Base-by-base conservation (phyloP, 108 stramenopile species). In the Fragilaria crotonensis region DNA sequence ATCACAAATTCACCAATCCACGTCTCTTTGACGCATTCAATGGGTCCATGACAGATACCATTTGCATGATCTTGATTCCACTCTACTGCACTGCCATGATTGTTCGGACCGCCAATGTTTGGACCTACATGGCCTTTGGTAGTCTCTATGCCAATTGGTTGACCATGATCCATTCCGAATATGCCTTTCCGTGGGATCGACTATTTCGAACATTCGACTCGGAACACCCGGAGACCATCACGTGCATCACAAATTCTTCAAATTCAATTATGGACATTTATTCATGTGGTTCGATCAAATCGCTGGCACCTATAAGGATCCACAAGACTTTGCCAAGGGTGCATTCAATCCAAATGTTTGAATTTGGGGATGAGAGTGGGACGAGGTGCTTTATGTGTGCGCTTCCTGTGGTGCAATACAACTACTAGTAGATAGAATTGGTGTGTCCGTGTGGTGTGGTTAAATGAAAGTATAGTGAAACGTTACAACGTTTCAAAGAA, bases 41-140 rank as follows among this genome's bases (percentile, higher is more conserved):
- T 63, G 96, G 94, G 4, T 76, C 76, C 5, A 33, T 88, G n/a
- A 57, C 78, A 22, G 96, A 97, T 62, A 97, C 96, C 1, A 57
- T 89, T 1, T 68, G 83, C 50, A 95, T 97, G 89, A 95, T 97
- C 52, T 54, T 97, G 5, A 49, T 92, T 25, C 96, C 96, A 0
- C 77, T 97, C 0, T 94, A 79, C 60, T 20, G 73, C 18, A 95
- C 93, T 0, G 88, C 94, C 21, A 77, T 81, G 46, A 28, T 93
- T 26, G 76, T 92, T 2, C 73, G 81, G 27, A 72, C 60, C 36
- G 79, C 76, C 64, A 97, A 93, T 67, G 94, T 95, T 22, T 97
- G 96, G 96, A 89, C 89, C 33, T 96, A 96, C 76, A 96, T 96
- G 95, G 81, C 90, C 44, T 96, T 96, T 81, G 95, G 95, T 52